Conservation (phyloP, 345 rosid species). For the Acer campestre region DNA sequence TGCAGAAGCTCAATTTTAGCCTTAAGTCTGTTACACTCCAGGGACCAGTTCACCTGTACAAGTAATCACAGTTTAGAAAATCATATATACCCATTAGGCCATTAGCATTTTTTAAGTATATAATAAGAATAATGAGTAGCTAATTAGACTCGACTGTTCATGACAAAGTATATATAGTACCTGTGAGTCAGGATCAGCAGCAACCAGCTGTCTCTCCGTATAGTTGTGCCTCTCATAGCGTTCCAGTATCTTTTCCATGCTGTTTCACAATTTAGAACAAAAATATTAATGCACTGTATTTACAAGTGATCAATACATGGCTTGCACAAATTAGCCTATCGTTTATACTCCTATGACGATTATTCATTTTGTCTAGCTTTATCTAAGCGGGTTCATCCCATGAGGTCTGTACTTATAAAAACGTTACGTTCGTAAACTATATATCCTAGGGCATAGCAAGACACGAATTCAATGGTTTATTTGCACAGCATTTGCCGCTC, state of each 20-base stretch:
- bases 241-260: conserved; percentile 82
- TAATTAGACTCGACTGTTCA: background rate
- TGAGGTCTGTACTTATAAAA: too few species aligned
- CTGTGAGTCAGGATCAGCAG: conserved; percentile 41
- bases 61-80: background rate
- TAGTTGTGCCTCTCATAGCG: conserved; percentile 72
- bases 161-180: conserved; percentile 21
- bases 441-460: background rate
- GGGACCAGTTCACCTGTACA: conserved; percentile 68
- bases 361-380: background rate
- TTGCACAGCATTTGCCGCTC: background rate
- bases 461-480: background rate
- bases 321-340: background rate
- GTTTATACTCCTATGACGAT: background rate
- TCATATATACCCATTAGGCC: too few species aligned
- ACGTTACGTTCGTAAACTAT: background rate
- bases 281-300: background rate
- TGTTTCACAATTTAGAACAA: conserved; percentile 24
- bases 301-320: background rate
- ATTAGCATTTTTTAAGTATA: too few species aligned
- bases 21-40: conserved; percentile 80
- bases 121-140: background rate
- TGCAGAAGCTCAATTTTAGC: conserved; percentile 84
- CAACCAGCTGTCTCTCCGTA: conserved; percentile 62
- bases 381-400: background rate